Evolutionary conservation across 495 filamentous ascomycete species (phyloP).

Genomic region (Emericellopsis terricola): DNA sequence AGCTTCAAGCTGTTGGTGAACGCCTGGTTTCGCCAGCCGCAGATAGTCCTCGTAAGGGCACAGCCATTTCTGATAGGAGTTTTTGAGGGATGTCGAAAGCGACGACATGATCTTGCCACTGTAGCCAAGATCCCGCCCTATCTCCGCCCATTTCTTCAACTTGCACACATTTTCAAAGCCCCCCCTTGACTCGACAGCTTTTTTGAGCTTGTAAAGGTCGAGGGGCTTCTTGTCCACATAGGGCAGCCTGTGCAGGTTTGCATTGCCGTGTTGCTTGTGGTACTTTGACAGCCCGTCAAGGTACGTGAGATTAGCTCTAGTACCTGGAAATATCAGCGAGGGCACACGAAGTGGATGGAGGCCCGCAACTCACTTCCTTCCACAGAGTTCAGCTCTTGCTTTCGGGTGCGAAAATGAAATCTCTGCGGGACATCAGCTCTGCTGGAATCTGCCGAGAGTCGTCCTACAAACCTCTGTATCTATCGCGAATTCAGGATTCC

Average conservation of each 20-base stretch:
- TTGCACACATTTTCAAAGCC: constrained; percentile 95
- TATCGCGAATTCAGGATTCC: constrained; percentile 90
- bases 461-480: constrained; percentile 82
- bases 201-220: constrained; percentile 90
- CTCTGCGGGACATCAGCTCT: constrained; percentile 30
- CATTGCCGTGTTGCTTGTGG: constrained; percentile 88
- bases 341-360: neutral
- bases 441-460: neutral
- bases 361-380: constrained; percentile 70
- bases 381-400: constrained; percentile 94
- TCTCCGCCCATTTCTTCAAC: constrained; percentile 97
- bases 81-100: constrained; percentile 95
- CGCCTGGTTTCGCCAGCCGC: constrained; percentile 80
- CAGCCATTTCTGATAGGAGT: constrained; percentile 92
- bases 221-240: constrained; percentile 96
- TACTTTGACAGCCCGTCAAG: constrained; percentile 90
- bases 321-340: constrained; percentile 36
- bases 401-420: constrained; percentile 92
- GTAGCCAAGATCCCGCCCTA: constrained; percentile 91
- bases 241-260: constrained; percentile 84
- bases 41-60: constrained; percentile 95
- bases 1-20: constrained; percentile 84
- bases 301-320: constrained; percentile 88
- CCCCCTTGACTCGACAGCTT: constrained; percentile 82
- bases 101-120: constrained; percentile 99